Conservation (phyloP, 75 land plant species). For the Gnetum montanum region DNA sequence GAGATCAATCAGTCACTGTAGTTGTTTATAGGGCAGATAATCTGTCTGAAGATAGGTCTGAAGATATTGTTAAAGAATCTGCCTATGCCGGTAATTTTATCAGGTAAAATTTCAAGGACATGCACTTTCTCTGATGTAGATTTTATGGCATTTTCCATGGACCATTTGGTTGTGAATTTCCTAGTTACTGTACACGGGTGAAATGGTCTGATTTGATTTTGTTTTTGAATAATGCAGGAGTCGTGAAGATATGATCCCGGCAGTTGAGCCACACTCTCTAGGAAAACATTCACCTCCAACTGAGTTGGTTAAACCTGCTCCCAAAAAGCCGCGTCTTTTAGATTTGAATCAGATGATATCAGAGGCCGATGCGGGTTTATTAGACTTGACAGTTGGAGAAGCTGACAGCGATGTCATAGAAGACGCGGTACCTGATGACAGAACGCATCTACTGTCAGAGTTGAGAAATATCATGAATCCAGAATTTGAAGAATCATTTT, state of each 20-base stretch:
- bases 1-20: slow-evolving; percentile 20
- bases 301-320: slow-evolving; percentile 13
- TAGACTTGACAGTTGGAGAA: slow-evolving; percentile 1
- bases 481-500: too few species aligned
- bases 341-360: slow-evolving; percentile 7
- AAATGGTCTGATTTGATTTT: neutral
- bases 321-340: slow-evolving; percentile 11
- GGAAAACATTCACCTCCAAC: slow-evolving; percentile 29
- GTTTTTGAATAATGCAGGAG: too few species aligned
- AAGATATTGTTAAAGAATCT: slow-evolving; percentile 9
- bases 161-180: neutral
- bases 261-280: slow-evolving; percentile 1
- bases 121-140: too few species aligned
- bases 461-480: too few species aligned
- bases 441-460: neutral
- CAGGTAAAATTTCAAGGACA: too few species aligned
- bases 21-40: slow-evolving; percentile 14
- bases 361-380: slow-evolving; percentile 7
- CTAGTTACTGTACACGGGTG: neutral
- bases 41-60: slow-evolving; percentile 1
- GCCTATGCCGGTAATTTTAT: neutral
- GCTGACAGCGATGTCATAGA: slow-evolving; percentile 1
- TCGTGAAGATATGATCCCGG: too few species aligned
- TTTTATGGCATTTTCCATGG: slow-evolving; percentile 7
- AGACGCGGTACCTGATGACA: neutral